phyloP scores from a whole-genome alignment of 2,329 filamentous ascomycete species.

The Cladosporium sp. region DNA sequence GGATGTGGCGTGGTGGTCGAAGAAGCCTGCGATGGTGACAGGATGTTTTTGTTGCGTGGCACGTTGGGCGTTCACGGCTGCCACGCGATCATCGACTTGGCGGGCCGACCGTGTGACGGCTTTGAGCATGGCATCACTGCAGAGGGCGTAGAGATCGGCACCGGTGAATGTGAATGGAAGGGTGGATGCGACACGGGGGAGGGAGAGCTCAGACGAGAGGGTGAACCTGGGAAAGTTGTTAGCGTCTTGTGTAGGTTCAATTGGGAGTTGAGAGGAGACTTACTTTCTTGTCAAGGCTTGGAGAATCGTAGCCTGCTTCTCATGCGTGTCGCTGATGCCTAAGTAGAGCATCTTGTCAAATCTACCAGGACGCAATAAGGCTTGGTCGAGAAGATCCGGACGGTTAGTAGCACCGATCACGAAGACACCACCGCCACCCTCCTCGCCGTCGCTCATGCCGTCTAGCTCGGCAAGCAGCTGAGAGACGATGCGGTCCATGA shows the following conservation, averaged over 20 bases:
- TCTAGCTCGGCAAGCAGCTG: conserved; percentile 93
- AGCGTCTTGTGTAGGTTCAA: conserved; percentile 5
- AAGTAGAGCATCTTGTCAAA: conserved; percentile 99
- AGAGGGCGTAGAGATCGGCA: conserved; percentile 94
- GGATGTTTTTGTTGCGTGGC: conserved; percentile 22
- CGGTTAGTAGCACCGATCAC: conserved; percentile 95
- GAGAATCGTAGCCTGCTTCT: conserved; percentile 91
- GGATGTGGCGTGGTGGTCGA: conserved; percentile 80
- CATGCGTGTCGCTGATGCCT: conserved; percentile 91
- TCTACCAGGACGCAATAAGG: conserved; percentile 78
- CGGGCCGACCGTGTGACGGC: conserved; percentile 88
- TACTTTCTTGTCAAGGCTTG: conserved; percentile 93
- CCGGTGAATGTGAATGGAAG: conserved; percentile 96
- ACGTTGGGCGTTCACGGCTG: conserved; percentile 54
- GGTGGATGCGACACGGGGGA: conserved; percentile 65
- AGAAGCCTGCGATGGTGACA: conserved; percentile 87
- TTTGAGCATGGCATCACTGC: conserved; percentile 98
- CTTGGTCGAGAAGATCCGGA: conserved; percentile 87
- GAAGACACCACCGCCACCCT: conserved; percentile 77
- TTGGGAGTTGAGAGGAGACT: conserved; percentile 32
- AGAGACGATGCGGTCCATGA: conserved; percentile 96
- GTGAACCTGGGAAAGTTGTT: conserved; percentile 60
- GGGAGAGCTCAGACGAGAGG: conserved; percentile 71
- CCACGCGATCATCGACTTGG: conserved; percentile 77
- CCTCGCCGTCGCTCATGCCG: conserved; percentile 92